Evolutionary conservation across 163 green algal species (phyloP), one percentile per base, ranked within the genome.

Genomic region (Chloroidium sp.): DNA sequence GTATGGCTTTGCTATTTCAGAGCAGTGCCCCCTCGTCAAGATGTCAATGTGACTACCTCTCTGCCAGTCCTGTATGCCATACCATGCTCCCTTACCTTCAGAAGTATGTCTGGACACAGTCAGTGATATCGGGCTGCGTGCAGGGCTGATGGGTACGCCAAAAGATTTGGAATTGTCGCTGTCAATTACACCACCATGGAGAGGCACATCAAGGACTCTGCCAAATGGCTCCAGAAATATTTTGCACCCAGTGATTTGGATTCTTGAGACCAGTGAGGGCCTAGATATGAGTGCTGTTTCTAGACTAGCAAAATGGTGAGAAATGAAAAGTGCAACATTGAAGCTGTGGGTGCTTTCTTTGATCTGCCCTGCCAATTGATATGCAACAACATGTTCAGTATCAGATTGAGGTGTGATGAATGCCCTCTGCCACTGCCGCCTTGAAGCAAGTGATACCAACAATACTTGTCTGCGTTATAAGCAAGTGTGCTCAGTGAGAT

Each of bases 151-250:
- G 90, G 89, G 59, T 93, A 92, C 78, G 69, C 67, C 10, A 89
- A 88, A 61, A 78, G 86, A 76, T 93, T 93, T 86, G 90, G 90
- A 69, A 85, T 92, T 36, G 82, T 90, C 2, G 86, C 87, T 78
- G 82, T 93, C 0, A 88, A 93, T 72, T 76, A 86, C 2, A 82
- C 78, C 61, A 72, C 61, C 2, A 6, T 75, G 13, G 57, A 74
- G 79, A 69, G 79, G 1, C n/a, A 74, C 69, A 10, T 74, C 69
- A 82, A 82, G 60, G 60, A 77, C 59, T 82, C 79, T 67, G 79
- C 69, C 36, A 58, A 62, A 1, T 82, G 2, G 6, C 60, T 82
- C 6, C 69, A 69, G 4, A 57, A 58, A 4, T 60, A 74, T 1
- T 81, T 81, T 76, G 67, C 64, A 36, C 36, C 36, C 36, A 36